phyloP scores from a whole-genome alignment of 371 early-diverging fungal genomes.

The Zopfochytrium polystomum region DNA sequence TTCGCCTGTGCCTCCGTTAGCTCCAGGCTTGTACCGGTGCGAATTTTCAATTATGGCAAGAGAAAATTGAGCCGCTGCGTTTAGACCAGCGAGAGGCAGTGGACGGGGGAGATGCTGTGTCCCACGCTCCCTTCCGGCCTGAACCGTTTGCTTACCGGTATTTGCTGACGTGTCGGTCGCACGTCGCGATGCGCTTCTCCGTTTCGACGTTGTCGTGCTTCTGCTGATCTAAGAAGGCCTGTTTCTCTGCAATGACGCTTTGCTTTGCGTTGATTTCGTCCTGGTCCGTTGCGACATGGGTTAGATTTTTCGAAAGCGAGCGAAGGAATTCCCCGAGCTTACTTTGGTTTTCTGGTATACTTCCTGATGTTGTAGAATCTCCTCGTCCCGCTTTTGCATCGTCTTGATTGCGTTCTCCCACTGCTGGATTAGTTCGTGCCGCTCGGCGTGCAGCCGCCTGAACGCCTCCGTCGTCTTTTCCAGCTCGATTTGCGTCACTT shows the following conservation, averaged over 20 bases:
- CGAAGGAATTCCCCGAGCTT: neutral
- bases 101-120: no score
- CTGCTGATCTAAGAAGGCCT: slow-evolving; percentile 45
- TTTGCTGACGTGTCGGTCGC: slow-evolving; percentile 47
- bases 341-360: slow-evolving; percentile 41
- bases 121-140: no score
- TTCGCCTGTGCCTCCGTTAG: slow-evolving; percentile 29
- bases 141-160: slow-evolving; percentile 40
- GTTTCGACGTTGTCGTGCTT: slow-evolving; percentile 38
- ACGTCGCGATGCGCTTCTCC: slow-evolving; percentile 47
- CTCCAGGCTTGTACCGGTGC: slow-evolving; percentile 35
- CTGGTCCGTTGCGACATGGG: slow-evolving; percentile 4
- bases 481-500: slow-evolving; percentile 55
- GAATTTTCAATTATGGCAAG: no score
- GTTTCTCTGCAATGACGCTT: slow-evolving; percentile 44
- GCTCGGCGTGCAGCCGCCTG: slow-evolving; percentile 47
- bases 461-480: slow-evolving; percentile 52
- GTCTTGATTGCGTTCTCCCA: slow-evolving; percentile 50
- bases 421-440: slow-evolving; percentile 50
- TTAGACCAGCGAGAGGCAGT: no score
- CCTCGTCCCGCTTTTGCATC: slow-evolving; percentile 48
- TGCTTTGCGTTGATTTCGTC: slow-evolving; percentile 39
- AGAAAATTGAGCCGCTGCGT: no score
- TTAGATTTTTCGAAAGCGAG: neutral
- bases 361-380: slow-evolving; percentile 41